Conservation (phyloP, 163 green algal species). For the Coccomyxa subellipsoidea region DNA sequence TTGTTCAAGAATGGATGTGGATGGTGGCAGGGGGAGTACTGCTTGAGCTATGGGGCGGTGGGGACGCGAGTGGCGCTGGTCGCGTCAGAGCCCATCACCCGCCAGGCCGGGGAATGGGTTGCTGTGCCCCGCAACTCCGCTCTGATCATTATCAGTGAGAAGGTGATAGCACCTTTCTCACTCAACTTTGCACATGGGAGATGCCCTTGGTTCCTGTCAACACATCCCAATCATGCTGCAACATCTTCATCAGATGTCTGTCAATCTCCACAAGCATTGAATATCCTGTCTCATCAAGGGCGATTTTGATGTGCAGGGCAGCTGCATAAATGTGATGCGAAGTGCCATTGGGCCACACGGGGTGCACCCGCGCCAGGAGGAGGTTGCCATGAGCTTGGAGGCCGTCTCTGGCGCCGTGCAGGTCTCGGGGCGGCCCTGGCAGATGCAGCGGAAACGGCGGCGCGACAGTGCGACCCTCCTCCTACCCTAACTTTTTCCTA, state of each 20-base stretch:
- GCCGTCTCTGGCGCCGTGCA: conserved; percentile 45
- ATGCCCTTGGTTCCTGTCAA: no score
- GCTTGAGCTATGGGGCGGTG: conserved; percentile 60
- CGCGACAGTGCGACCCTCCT: neutral
- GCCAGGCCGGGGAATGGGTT: conserved; percentile 68
- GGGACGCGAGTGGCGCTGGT: conserved; percentile 79
- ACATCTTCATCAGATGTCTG: neutral
- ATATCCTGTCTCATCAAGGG: no score
- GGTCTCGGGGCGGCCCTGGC: conserved; percentile 15
- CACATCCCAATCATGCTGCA: no score
- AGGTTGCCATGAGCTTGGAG: conserved; percentile 53
- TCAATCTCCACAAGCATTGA: neutral
- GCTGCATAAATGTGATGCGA: conserved; percentile 80
- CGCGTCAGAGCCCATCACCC: conserved; percentile 91
- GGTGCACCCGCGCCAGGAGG: conserved; percentile 39
- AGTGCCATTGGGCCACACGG: conserved; percentile 39
- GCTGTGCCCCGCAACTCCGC: conserved; percentile 61
- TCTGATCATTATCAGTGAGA: conserved; percentile 78
- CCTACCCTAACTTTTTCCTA: neutral
- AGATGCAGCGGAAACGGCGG: neutral
- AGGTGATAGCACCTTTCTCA: no score
- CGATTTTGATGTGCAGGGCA: conserved; percentile 68
- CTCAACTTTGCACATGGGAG: no score
- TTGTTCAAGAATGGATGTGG: neutral
- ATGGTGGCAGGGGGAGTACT: conserved; percentile 57